phyloP scores from a whole-genome alignment of 2,329 filamentous ascomycete genomes.

The Sporothrix dimorphospora region DNA sequence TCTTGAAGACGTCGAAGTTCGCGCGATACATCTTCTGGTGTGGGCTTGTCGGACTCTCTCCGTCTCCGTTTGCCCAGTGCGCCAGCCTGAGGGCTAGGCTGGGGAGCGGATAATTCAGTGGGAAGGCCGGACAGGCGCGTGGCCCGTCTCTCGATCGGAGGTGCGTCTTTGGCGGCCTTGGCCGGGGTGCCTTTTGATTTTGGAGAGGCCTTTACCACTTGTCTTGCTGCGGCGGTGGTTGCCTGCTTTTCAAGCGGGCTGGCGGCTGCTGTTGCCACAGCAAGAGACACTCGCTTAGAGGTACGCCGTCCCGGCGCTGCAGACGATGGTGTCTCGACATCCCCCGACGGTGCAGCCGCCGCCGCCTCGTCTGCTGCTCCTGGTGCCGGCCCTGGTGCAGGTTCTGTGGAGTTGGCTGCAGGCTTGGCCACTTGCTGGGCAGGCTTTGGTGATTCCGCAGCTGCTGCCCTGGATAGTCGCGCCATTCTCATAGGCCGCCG shows the following conservation, averaged over 20 bases:
- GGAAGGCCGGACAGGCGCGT: conserved; percentile 51
- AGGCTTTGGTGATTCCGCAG: conserved; percentile 7
- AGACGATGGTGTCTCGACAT: not conserved
- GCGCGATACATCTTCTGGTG: conserved; percentile 40
- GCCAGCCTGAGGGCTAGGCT: conserved; percentile 37
- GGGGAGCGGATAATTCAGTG: conserved; percentile 50
- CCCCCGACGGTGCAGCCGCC: not conserved
- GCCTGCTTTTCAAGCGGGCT: conserved; percentile 2
- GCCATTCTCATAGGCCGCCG: conserved; percentile 29
- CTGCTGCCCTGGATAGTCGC: conserved; percentile 18
- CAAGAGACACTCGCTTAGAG: conserved; percentile 14
- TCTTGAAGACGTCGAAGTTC: conserved; percentile 64
- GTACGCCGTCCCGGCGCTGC: not conserved
- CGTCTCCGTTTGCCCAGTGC: conserved; percentile 64
- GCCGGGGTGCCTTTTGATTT: not conserved
- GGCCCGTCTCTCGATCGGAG: conserved; percentile 41
- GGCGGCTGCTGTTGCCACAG: not conserved
- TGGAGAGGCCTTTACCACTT: not conserved
- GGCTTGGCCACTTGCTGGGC: not conserved
- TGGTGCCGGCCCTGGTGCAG: conserved; percentile 13
- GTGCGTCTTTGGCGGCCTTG: not conserved
- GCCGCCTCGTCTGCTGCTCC: not conserved
- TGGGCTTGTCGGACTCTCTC: conserved; percentile 45
- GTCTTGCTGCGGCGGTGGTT: not conserved
- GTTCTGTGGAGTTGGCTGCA: not conserved